Base-by-base conservation (phyloP, 345 rosid species). In the Salix caprea region DNA sequence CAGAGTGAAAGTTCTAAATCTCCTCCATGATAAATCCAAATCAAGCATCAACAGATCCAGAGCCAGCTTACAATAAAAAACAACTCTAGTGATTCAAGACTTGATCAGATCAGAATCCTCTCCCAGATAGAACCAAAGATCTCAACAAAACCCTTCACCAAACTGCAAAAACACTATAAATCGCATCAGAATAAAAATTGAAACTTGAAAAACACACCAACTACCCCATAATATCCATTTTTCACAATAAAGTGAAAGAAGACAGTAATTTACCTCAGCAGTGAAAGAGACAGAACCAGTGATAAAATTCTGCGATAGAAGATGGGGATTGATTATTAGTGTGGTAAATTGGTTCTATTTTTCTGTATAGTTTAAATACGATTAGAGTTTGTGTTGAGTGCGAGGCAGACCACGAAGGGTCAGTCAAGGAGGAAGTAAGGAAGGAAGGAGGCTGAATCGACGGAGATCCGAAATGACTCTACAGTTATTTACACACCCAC, bases 391-490 rank as follows among this genome's bases (percentile, higher is more conserved):
- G 42, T 28, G 39, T 34, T 1, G 40, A 1, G n/a, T 5, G 69
- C 15, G 23, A 21, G 40, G 18, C 11, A 69, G 21, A 44, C 15
- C 5, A 2, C 21, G 62, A 1, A 32, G 26, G n/a, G 4, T 9
- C 28, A 23, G 5, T n/a, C 62, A 48, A 48, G 61, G 14, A 42
- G 32, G 60, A 24, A n/a, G 36, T 2, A 24, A 74, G 56, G 60
- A 24, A n/a, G 36, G 5, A 24, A 74, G 56, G 48, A 76, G 40
- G 78, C 80, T 80, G 78, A 83, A 78, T 70, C 80, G 76, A 80
- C 82, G 87, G 85, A 2, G 13, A 88, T 81, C 86, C 79, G 82
- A 84, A 80, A 83, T 50, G 77, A 76, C 61, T 46, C 58, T 64
- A 48, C 56, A 36, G 54, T 75, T 5, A 54, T 56, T 77, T 85